A percentile compares a stretch with the other conserved stretches of the same genome.
phyloP scores from a whole-genome alignment of 305 asterid genomes.

The Fraxinus xanthoxyloides region DNA sequence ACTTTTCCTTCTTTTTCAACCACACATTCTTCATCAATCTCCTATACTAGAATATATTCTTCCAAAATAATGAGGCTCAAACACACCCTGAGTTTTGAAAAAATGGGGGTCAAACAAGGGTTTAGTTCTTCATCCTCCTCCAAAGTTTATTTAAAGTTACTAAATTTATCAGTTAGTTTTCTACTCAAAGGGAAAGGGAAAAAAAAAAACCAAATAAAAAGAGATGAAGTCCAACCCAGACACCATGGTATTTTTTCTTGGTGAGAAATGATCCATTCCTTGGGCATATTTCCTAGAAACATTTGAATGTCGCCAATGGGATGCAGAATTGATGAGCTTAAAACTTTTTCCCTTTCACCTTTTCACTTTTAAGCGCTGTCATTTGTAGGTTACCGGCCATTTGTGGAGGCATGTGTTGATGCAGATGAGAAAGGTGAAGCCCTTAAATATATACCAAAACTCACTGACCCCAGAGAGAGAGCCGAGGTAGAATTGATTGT shows the following conservation, averaged over 20 bases:
- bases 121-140: background rate
- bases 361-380: slow-evolving; percentile 13
- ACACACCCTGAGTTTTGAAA: too few relatives aligned
- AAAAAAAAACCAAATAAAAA: background rate
- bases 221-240: background rate
- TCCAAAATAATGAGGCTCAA: too few relatives aligned
- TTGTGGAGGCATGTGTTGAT: slow-evolving; percentile 92
- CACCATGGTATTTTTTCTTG: background rate
- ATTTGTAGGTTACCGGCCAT: slow-evolving; percentile 83
- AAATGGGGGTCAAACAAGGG: too few relatives aligned
- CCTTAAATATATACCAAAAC: slow-evolving; percentile 82
- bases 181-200: background rate
- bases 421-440: slow-evolving; percentile 91
- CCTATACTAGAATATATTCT: too few relatives aligned
- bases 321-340: slow-evolving; percentile 7
- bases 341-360: background rate
- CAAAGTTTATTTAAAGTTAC: background rate
- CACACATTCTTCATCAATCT: too few relatives aligned
- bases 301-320: background rate
- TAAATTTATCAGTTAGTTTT: background rate
- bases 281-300: background rate
- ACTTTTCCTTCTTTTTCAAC: too few relatives aligned
- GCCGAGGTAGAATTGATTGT: slow-evolving; percentile 65
- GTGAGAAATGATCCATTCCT: slow-evolving; percentile 2
- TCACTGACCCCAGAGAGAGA: slow-evolving; percentile 79